Evolutionary conservation across 352 stramenopile genomes (phyloP).

Genomic region (Globisporangium nodosum): DNA sequence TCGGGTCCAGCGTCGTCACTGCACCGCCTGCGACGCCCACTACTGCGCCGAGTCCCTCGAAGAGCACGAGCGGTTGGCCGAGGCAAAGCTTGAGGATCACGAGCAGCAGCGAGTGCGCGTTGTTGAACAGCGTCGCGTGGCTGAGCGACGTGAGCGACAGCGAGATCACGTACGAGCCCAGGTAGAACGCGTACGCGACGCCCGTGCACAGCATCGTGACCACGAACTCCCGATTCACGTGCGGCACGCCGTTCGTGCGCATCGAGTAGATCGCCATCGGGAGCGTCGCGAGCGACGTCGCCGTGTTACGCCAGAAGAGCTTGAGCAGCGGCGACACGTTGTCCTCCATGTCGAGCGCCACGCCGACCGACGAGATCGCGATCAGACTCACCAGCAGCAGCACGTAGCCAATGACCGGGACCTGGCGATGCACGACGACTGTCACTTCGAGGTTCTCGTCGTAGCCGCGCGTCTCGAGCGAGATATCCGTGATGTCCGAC

Average conservation of each 20-base stretch:
- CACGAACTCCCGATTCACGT: conserved; percentile 64
- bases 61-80: conserved; percentile 60
- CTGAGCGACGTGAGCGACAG: conserved; percentile 73
- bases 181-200: conserved; percentile 73
- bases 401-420: conserved; percentile 72
- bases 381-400: conserved; percentile 62
- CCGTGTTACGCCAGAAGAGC: conserved; percentile 76
- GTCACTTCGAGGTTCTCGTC: conserved; percentile 11
- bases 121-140: conserved; percentile 87
- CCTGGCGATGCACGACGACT: conserved; percentile 50
- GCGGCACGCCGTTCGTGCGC: conserved; percentile 48
- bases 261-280: conserved; percentile 50
- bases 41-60: conserved; percentile 67
- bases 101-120: conserved; percentile 81
- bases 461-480: conserved; percentile 65
- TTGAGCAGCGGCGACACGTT: conserved; percentile 80
- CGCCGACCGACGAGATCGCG: conserved; percentile 72
- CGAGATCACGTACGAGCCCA: conserved; percentile 80
- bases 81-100: conserved; percentile 55
- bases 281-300: conserved; percentile 64
- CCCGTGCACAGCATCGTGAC: conserved; percentile 46
- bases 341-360: conserved; percentile 62
- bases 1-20: conserved; percentile 61
- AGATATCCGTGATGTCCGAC: conserved; percentile 64
- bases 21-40: conserved; percentile 74